A percentile compares a stretch with the other conserved stretches of the same genome.
Conservation (phyloP, 148 eudicot genomes). For the Polygonum maritimum region DNA sequence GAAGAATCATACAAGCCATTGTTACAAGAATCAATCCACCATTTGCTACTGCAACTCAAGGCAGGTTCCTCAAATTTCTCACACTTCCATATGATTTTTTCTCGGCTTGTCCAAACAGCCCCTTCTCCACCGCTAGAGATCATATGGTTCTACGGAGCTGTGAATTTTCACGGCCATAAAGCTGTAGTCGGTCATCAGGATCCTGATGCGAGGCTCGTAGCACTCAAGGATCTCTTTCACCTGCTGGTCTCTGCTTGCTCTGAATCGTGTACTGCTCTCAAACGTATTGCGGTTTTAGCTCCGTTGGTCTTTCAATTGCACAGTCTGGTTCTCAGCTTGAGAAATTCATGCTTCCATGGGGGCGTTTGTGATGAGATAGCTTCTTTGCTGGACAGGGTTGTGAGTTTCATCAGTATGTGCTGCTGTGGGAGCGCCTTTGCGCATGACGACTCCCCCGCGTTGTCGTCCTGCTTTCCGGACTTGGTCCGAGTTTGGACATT, state of each 20-base stretch:
- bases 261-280: slow-evolving; percentile 30
- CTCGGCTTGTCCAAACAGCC: slow-evolving; percentile 54
- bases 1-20: slow-evolving; percentile 31
- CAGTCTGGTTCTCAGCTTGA: slow-evolving; percentile 24
- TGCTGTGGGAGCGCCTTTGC: slow-evolving; percentile 32
- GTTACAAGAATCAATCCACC: slow-evolving; percentile 61
- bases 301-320: slow-evolving; percentile 53
- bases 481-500: slow-evolving; percentile 60
- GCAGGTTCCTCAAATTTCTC: slow-evolving; percentile 53
- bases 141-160: slow-evolving; percentile 77
- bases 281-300: slow-evolving; percentile 53
- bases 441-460: slow-evolving; percentile 18
- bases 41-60: slow-evolving; percentile 32
- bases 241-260: slow-evolving; percentile 50
- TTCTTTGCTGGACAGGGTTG: slow-evolving; percentile 45
- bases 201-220: slow-evolving; percentile 14
- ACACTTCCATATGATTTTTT: slow-evolving; percentile 43
- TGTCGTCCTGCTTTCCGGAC: slow-evolving; percentile 48
- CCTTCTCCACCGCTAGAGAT: slow-evolving; percentile 72
- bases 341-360: slow-evolving; percentile 25
- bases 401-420: slow-evolving; percentile 41
- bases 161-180: slow-evolving; percentile 37
- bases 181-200: slow-evolving; percentile 13
- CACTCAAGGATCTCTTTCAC: slow-evolving; percentile 58
- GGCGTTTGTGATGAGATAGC: slow-evolving; percentile 34